Conservation (phyloP, 495 filamentous ascomycete genomes). For the Penicillium canariense region DNA sequence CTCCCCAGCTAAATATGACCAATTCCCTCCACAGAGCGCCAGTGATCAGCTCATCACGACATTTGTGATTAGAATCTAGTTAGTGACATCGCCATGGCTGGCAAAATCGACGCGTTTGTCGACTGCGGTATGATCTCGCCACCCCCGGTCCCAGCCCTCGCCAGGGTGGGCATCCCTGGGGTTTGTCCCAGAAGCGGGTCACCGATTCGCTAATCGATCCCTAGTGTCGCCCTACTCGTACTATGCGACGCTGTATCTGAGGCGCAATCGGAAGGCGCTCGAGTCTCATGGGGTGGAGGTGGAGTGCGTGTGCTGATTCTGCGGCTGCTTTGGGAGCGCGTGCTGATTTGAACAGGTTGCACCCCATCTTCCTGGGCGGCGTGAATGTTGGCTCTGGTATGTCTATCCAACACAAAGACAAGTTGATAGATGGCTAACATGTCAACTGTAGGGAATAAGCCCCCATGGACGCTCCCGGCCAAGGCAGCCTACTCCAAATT, state of each 20-base stretch:
- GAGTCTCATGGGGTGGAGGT: constrained; percentile 56
- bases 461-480: constrained; percentile 66
- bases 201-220: background rate
- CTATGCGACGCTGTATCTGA: constrained; percentile 58
- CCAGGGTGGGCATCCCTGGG: background rate
- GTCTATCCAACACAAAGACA: constrained; percentile 3
- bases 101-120: constrained; percentile 30
- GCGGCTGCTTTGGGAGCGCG: background rate
- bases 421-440: background rate
- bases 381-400: constrained; percentile 64
- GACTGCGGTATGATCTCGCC: constrained; percentile 25
- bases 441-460: constrained; percentile 58
- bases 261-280: constrained; percentile 51
- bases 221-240: constrained; percentile 72
- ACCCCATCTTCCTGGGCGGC: constrained; percentile 72
- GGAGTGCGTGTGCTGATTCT: constrained; percentile 46
- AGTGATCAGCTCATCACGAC: constrained; percentile 8
- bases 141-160: background rate
- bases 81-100: constrained; percentile 14
- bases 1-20: constrained; percentile 9
- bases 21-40: background rate
- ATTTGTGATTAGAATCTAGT: background rate
- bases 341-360: constrained; percentile 43
- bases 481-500: constrained; percentile 58
- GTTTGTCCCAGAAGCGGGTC: background rate